Percentiles rank a stretch among this genome's conserved stretches.
These are phyloP conservation scores for Tetrahymena elliotti DNA, from an alignment of 73 alveolate genomes.

Conservation along the genomic window DNA sequence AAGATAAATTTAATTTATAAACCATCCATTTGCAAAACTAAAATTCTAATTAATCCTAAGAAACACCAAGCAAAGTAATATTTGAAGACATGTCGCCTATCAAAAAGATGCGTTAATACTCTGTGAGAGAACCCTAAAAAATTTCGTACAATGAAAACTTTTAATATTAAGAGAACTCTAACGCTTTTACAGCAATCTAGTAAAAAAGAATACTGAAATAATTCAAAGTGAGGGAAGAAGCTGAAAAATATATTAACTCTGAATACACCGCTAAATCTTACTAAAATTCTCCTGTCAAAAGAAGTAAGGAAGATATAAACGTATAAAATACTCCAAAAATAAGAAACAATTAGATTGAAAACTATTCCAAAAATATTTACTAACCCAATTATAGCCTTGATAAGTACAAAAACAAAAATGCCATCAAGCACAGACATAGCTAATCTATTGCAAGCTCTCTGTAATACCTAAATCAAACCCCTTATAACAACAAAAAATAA, in stretches of 20 bases:
- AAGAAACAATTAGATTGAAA: too few relatives aligned
- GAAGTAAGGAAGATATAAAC: not conserved
- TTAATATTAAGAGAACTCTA: not conserved
- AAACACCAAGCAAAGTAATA: not conserved
- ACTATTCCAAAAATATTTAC: too few relatives aligned
- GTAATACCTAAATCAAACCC: not conserved
- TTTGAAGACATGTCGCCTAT: not conserved
- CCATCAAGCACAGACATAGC: not conserved
- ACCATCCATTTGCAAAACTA: not conserved
- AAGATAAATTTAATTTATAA: not conserved
- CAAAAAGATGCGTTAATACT: not conserved
- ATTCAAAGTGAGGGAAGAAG: not conserved
- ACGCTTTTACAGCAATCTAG: not conserved
- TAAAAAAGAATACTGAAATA: not conserved
- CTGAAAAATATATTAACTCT: not conserved
- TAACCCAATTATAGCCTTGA: not conserved
- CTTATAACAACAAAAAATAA: not conserved
- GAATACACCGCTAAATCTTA: not conserved
- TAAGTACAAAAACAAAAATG: too few relatives aligned
- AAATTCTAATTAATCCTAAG: not conserved
- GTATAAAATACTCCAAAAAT: not conserved
- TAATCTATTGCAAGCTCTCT: not conserved
- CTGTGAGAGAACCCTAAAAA: not conserved
- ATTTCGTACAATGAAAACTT: not conserved
- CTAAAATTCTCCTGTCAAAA: not conserved